These are phyloP conservation scores for Komagataea norvegica DNA, from an alignment of 1,139 yeast genomes.

Conservation along the genomic window DNA sequence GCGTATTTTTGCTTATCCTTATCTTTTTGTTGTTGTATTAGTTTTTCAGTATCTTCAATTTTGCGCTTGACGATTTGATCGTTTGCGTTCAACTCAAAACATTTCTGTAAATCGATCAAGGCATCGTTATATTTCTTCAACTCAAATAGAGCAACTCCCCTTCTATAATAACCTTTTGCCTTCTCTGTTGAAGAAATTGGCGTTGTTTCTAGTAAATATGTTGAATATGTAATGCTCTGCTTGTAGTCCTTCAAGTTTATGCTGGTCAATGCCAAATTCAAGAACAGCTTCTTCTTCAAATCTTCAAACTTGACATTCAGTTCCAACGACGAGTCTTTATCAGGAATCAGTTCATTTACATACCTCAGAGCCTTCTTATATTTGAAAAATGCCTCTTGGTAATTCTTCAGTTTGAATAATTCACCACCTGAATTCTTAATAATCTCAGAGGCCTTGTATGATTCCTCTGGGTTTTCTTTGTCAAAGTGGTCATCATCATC, in stretches of 20 bases:
- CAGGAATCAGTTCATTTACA: conserved; percentile 68
- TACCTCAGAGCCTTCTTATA: conserved; percentile 62
- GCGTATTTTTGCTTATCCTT: conserved; percentile 51
- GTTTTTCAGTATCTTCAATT: conserved; percentile 36
- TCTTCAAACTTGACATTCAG: conserved; percentile 45
- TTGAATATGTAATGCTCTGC: conserved; percentile 47
- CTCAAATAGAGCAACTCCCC: conserved; percentile 46
- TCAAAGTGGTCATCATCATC: conserved; percentile 57
- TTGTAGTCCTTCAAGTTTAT: conserved; percentile 44
- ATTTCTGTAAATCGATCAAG: conserved; percentile 39
- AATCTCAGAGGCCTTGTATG: conserved; percentile 44
- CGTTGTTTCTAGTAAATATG: conserved; percentile 50
- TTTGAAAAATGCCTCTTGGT: conserved; percentile 50
- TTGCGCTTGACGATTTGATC: conserved; percentile 49
- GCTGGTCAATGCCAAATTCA: conserved; percentile 53
- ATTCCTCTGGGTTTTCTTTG: conserved; percentile 50
- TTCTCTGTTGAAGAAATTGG: conserved; percentile 37
- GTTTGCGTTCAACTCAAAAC: conserved; percentile 36
- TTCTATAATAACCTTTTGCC: conserved; percentile 61
- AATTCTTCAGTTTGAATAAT: conserved; percentile 49
- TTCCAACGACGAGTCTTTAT: conserved; percentile 56
- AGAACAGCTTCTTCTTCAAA: conserved; percentile 55
- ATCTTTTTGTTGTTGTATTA: conserved; percentile 40
- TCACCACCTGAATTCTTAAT: conserved; percentile 66
- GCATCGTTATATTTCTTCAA: conserved; percentile 49